Evolutionary conservation across 768 basidiomycete species (phyloP).

Genomic region (Boletellus emodensis): DNA sequence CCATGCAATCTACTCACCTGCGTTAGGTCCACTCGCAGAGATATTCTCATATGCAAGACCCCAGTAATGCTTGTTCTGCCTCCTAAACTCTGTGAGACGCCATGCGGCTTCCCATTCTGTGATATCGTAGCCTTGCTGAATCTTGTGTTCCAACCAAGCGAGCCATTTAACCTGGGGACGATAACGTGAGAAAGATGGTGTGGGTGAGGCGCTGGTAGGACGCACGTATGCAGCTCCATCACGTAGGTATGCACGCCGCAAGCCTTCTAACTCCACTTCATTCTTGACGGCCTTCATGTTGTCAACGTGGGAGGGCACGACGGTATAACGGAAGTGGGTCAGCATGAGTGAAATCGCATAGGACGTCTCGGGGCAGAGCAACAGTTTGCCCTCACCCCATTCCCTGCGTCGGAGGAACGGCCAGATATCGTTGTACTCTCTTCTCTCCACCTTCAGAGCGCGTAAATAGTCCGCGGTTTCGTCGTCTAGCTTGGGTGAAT

Average conservation of each 20-base stretch:
- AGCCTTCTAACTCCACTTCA: constrained; percentile 74
- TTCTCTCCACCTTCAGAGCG: constrained; percentile 51
- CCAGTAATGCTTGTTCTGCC: constrained; percentile 68
- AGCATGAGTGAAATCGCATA: constrained; percentile 85
- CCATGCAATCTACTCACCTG: constrained; percentile 40
- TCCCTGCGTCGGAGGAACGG: constrained; percentile 66
- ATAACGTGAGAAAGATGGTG: constrained; percentile 10
- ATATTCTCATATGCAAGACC: constrained; percentile 89
- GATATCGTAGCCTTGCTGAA: constrained; percentile 72
- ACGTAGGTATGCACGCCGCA: constrained; percentile 79
- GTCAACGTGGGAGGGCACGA: constrained; percentile 67
- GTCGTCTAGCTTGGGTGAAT: constrained; percentile 56
- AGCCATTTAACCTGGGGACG: constrained; percentile 64
- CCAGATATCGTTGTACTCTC: constrained; percentile 78
- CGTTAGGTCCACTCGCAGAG: constrained; percentile 85
- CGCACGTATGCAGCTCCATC: constrained; percentile 84
- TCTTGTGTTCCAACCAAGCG: constrained; percentile 84
- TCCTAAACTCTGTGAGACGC: constrained; percentile 72
- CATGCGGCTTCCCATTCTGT: constrained; percentile 92
- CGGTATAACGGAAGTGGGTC: constrained; percentile 75
- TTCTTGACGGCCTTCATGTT: constrained; percentile 88
- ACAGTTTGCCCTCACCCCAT: constrained; percentile 78
- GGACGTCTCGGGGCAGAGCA: constrained; percentile 70
- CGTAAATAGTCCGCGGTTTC: constrained; percentile 58
- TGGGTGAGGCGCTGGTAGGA: constrained; percentile 21